phyloP scores from a whole-genome alignment of 2,329 filamentous ascomycete species.

The Geosmithia putterillii region DNA sequence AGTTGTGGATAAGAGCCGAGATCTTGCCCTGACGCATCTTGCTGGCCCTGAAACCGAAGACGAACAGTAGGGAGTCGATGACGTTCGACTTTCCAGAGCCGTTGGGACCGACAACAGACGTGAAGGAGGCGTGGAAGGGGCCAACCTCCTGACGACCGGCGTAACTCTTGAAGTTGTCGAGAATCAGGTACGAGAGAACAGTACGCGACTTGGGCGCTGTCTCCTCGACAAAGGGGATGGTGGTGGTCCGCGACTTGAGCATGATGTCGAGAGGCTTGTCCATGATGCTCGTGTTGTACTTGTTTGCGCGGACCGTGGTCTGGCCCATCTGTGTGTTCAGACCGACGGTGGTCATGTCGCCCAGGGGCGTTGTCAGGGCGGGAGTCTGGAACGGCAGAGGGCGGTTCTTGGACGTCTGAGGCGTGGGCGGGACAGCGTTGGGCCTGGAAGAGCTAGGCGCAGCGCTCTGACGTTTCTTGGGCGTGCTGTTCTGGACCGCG shows the following conservation, averaged over 20 bases:
- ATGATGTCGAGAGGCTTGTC: constrained; percentile 93
- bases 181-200: constrained; percentile 81
- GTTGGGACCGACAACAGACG: constrained; percentile 94
- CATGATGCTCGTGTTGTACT: constrained; percentile 62
- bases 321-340: constrained; percentile 35
- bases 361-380: constrained; percentile 44
- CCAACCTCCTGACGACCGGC: constrained; percentile 90
- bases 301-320: constrained; percentile 54
- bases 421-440: constrained; percentile 29
- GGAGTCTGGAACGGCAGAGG: constrained; percentile 28
- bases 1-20: constrained; percentile 95
- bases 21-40: constrained; percentile 99
- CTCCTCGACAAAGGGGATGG: constrained; percentile 58
- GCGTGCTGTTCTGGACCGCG: constrained; percentile 4
- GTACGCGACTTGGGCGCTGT: constrained; percentile 71
- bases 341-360: constrained; percentile 59
- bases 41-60: constrained; percentile 97
- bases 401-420: constrained; percentile 38
- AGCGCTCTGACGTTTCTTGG: constrained; percentile 7
- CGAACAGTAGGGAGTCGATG: constrained; percentile 93
- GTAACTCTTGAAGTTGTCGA: constrained; percentile 99
- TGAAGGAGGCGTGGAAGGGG: constrained; percentile 94
- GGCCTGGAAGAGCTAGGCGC: constrained; percentile 27
- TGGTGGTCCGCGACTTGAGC: constrained; percentile 66
- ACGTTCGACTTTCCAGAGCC: constrained; percentile 98